Conservation (phyloP, 106 monocot species). For the Dioscorea alata region DNA sequence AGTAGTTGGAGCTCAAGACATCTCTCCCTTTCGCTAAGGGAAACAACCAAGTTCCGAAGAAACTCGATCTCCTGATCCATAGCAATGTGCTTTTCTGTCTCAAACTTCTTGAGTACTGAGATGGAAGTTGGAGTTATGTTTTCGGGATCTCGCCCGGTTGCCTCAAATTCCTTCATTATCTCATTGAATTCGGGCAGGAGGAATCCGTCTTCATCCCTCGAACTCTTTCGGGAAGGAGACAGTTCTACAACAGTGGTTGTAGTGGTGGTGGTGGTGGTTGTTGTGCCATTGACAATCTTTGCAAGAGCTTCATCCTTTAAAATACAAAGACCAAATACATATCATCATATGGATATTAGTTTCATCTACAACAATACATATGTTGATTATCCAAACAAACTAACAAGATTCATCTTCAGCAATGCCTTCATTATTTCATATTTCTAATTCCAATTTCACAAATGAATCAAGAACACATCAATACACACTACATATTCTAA, state of each 20-base stretch:
- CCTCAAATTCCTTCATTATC: slow-evolving; percentile 31
- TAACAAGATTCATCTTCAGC: too few relatives aligned
- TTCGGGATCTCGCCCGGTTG: slow-evolving; percentile 3
- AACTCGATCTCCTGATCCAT: slow-evolving; percentile 46
- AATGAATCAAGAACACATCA: too few relatives aligned
- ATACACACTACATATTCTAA: background rate
- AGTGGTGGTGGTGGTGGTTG: slow-evolving; percentile 32
- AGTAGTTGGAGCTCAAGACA: slow-evolving; percentile 42
- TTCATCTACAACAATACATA: too few relatives aligned
- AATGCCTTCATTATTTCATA: too few relatives aligned
- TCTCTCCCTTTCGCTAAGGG: slow-evolving; percentile 50
- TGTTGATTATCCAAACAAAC: too few relatives aligned
- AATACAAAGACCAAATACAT: slow-evolving; percentile 5
- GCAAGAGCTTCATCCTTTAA: slow-evolving; percentile 35
- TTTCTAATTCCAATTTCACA: too few relatives aligned
- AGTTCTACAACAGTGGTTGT: slow-evolving; percentile 16
- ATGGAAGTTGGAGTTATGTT: background rate
- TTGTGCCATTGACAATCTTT: slow-evolving; percentile 34
- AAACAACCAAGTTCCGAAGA: slow-evolving; percentile 40
- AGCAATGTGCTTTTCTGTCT: slow-evolving; percentile 9
- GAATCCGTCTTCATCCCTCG: slow-evolving; percentile 35
- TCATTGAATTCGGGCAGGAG: slow-evolving; percentile 50
- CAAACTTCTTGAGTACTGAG: background rate
- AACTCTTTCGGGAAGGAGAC: slow-evolving; percentile 28
- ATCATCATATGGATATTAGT: too few relatives aligned